Evolutionary conservation across 208 protist genomes (phyloP).

Genomic region (Wallacemonas sp.): DNA sequence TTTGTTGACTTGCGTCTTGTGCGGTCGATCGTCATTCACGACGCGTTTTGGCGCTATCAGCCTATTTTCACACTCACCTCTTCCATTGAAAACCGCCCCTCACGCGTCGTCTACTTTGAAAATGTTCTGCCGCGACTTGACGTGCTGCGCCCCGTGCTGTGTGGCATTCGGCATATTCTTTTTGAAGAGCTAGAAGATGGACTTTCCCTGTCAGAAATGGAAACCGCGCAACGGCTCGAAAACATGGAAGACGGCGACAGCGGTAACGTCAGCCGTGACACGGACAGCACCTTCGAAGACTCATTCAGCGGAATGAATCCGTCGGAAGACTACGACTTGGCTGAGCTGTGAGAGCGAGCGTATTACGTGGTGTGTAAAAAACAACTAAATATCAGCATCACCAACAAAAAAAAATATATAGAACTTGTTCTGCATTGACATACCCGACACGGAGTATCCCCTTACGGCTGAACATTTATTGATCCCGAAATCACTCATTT

Average conservation of each 20-base stretch:
- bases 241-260: conserved; percentile 13
- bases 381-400: no score
- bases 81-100: conserved; percentile 63
- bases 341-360: not conserved
- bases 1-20: conserved; percentile 77
- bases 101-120: conserved; percentile 69
- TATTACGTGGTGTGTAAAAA: no score
- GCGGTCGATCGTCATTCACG: conserved; percentile 77
- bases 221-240: conserved; percentile 18
- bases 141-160: conserved; percentile 64
- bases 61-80: conserved; percentile 83
- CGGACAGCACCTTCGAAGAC: conserved; percentile 39
- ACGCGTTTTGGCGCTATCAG: conserved; percentile 79
- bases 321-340: conserved; percentile 2
- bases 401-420: not conserved
- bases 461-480: no score
- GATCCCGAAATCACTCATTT: no score
- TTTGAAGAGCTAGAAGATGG: conserved; percentile 72
- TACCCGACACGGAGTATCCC: no score
- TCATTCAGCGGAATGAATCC: conserved; percentile 10
- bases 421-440: no score
- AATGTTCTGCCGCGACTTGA: conserved; percentile 72
- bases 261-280: conserved; percentile 12
- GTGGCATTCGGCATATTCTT: conserved; percentile 70
- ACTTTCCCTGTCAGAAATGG: conserved; percentile 49